Percentiles rank a stretch among this genome's conserved stretches.
Evolutionary conservation across 192 early-diverging fungal species (phyloP).

Genomic region (Dissophora globulifera): DNA sequence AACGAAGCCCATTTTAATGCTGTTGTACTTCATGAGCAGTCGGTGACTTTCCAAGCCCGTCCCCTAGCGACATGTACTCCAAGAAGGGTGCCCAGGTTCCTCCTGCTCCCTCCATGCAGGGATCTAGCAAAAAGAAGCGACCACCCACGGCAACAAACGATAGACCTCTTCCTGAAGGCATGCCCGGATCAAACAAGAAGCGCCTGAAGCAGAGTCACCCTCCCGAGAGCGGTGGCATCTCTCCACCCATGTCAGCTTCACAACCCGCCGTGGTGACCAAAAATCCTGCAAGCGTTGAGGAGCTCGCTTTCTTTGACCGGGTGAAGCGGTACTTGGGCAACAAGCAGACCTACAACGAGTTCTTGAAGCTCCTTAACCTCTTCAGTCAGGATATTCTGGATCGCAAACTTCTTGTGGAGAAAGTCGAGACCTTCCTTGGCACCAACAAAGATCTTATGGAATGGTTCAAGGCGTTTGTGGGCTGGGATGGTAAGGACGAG

Average conservation of each 20-base stretch:
- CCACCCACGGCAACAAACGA: constrained; percentile 26
- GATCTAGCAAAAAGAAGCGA: constrained; percentile 46
- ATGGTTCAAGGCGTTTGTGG: constrained; percentile 93
- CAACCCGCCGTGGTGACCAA: constrained; percentile 35
- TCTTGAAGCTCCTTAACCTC: constrained; percentile 94
- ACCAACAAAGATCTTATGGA: constrained; percentile 88
- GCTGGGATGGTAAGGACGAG: constrained; percentile 82
- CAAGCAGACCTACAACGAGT: constrained; percentile 93
- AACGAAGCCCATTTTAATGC: too few species aligned
- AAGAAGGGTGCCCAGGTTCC: constrained; percentile 33
- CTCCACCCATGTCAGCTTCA: constrained; percentile 30
- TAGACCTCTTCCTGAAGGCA: constrained; percentile 30
- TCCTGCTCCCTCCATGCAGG: constrained; percentile 10
- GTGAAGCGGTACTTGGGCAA: constrained; percentile 88
- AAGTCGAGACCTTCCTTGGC: constrained; percentile 86
- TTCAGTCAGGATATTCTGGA: constrained; percentile 96
- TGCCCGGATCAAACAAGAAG: constrained; percentile 42
- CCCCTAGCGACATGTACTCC: constrained; percentile 29
- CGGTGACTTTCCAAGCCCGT: constrained; percentile 42
- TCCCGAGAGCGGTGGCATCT: constrained; percentile 35
- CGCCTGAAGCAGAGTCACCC: constrained; percentile 34
- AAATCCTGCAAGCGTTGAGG: constrained; percentile 70
- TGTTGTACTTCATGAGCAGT: too few species aligned
- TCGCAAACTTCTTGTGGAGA: constrained; percentile 82
- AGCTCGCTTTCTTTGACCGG: constrained; percentile 94